phyloP scores from a whole-genome alignment of 345 rosid genomes.

The Syzygium grande region DNA sequence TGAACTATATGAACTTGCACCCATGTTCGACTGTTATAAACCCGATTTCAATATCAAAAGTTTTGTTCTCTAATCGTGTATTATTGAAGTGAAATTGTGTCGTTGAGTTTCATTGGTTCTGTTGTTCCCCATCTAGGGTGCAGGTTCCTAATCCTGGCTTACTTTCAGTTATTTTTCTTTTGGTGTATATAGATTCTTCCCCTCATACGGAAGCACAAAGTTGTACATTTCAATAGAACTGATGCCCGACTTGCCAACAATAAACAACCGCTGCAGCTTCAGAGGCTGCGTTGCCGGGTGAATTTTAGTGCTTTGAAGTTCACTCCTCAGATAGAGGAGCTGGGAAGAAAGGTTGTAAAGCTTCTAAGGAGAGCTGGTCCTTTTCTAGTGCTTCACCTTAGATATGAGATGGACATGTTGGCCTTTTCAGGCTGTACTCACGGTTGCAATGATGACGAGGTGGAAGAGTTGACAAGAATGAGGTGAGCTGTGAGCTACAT shows the following conservation, averaged over 20 bases:
- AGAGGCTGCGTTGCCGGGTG: conserved; percentile 92
- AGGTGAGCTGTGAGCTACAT: conserved; percentile 28
- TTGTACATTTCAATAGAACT: conserved; percentile 79
- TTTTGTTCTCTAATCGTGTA: neutral
- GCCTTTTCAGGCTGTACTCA: conserved; percentile 97
- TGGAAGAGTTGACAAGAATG: conserved; percentile 92
- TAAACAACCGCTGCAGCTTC: conserved; percentile 61
- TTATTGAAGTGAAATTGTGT: neutral
- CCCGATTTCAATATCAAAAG: neutral
- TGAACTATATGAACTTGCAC: neutral
- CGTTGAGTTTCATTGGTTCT: neutral
- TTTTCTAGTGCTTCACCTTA: conserved; percentile 82
- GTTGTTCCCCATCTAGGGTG: neutral
- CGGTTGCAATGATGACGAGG: conserved; percentile 85
- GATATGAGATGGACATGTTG: conserved; percentile 99
- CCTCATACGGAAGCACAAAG: conserved; percentile 71
- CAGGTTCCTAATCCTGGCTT: neutral
- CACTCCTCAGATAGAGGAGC: conserved; percentile 87
- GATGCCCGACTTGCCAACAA: conserved; percentile 92
- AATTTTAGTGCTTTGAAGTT: conserved; percentile 81
- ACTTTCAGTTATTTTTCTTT: neutral
- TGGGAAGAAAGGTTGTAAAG: conserved; percentile 69
- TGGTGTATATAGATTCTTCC: conserved; percentile 76
- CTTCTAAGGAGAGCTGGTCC: conserved; percentile 82
- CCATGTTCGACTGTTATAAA: neutral